Evolutionary conservation across 78 protist species (phyloP).

Genomic region (Guillardia theta): DNA sequence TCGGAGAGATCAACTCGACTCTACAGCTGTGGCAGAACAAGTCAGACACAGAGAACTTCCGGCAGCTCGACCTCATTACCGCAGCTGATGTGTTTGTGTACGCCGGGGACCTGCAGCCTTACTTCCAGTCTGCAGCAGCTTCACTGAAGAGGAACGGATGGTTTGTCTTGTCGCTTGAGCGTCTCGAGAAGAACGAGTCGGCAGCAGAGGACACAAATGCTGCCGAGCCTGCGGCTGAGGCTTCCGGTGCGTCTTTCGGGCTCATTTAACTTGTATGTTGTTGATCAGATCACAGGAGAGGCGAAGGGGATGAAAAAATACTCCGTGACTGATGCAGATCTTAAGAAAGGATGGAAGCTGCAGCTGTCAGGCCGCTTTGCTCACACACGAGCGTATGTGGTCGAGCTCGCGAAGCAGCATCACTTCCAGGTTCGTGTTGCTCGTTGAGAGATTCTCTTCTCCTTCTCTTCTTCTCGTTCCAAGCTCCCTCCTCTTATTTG

Average conservation of each 20-base stretch:
- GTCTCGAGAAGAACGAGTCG: neutral
- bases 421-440: neutral
- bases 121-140: neutral
- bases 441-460: neutral
- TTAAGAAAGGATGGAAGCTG: neutral
- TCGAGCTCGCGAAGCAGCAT: neutral
- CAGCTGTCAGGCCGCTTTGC: neutral
- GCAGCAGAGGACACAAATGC: neutral
- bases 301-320: neutral
- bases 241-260: neutral
- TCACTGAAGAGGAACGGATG: neutral
- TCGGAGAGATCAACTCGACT: neutral
- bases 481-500: neutral
- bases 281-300: neutral
- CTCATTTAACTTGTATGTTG: neutral
- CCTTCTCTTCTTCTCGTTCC: neutral
- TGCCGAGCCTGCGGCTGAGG: neutral
- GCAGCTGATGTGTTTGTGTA: neutral
- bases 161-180: neutral
- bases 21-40: neutral
- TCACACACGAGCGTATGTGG: neutral
- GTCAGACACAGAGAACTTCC: neutral
- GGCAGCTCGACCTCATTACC: neutral
- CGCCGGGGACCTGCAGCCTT: neutral
- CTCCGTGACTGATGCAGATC: neutral